phyloP scores from a whole-genome alignment of 495 filamentous ascomycete species.

The Penicillium manginii region DNA sequence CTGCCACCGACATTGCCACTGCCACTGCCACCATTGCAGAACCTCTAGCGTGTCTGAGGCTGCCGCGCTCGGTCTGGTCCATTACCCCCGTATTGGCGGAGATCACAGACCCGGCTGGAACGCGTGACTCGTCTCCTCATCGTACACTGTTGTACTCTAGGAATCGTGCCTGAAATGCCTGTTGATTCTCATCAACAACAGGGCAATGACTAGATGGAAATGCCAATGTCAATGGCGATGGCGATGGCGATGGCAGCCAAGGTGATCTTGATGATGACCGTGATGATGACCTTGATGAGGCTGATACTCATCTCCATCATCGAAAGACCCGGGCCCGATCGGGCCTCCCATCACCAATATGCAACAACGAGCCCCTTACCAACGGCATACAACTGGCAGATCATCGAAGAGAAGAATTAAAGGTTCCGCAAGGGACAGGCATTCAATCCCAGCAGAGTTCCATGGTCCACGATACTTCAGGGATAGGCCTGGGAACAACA shows the following conservation, averaged over 20 bases:
- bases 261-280: too few relatives aligned
- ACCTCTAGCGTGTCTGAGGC: slow-evolving; percentile 1
- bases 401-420: neutral
- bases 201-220: neutral
- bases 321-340: neutral
- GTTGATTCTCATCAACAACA: neutral
- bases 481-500: neutral
- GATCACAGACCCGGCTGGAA: slow-evolving; percentile 2
- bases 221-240: neutral
- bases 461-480: neutral
- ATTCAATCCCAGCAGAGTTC: neutral
- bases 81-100: slow-evolving; percentile 2
- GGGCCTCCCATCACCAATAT: neutral
- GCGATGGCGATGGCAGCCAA: too few relatives aligned
- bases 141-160: neutral
- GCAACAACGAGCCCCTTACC: neutral
- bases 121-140: neutral
- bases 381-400: neutral
- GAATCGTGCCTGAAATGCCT: too few relatives aligned
- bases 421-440: neutral
- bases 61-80: slow-evolving; percentile 5
- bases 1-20: neutral
- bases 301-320: neutral
- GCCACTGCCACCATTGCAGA: too few relatives aligned
- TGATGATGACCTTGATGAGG: neutral